phyloP scores from a whole-genome alignment of 2,329 filamentous ascomycete species.

The Monosporascus sp. region DNA sequence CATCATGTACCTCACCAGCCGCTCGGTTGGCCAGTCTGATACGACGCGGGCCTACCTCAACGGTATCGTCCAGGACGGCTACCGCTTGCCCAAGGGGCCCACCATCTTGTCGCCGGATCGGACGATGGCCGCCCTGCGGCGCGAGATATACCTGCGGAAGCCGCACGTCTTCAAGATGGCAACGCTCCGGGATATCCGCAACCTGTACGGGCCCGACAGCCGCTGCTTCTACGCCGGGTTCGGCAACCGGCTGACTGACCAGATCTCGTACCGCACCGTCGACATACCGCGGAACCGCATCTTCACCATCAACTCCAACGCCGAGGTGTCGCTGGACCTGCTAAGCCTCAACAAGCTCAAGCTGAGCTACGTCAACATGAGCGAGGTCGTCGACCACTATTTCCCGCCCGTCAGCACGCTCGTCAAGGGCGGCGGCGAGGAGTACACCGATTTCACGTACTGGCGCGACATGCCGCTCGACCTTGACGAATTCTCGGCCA shows the following conservation, averaged over 20 bases:
- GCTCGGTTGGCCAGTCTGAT: conserved; percentile 90
- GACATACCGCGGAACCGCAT: conserved; percentile 92
- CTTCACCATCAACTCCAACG: conserved; percentile 98
- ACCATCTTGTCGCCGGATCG: conserved; percentile 94
- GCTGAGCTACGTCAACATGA: conserved; percentile 95
- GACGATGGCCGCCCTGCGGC: conserved; percentile 85
- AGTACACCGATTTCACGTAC: conserved; percentile 95
- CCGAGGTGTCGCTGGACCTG: conserved; percentile 87
- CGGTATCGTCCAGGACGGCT: conserved; percentile 83
- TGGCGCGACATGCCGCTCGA: conserved; percentile 85
- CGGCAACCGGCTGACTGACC: conserved; percentile 92
- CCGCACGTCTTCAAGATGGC: conserved; percentile 99
- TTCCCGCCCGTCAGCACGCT: conserved; percentile 88
- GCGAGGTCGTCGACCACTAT: conserved; percentile 95
- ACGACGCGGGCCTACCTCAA: conserved; percentile 84
- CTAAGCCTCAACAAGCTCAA: conserved; percentile 90
- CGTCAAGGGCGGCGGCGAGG: conserved; percentile 83
- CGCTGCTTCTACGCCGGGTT: conserved; percentile 96
- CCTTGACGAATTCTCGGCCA: conserved; percentile 82
- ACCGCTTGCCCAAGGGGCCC: conserved; percentile 79
- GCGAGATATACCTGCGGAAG: conserved; percentile 92
- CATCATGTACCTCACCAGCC: conserved; percentile 94
- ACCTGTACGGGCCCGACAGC: conserved; percentile 69
- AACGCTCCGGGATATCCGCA: conserved; percentile 88
- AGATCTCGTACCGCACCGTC: conserved; percentile 90